phyloP scores from a whole-genome alignment of 768 basidiomycete species.

The Gyrodon lividus region DNA sequence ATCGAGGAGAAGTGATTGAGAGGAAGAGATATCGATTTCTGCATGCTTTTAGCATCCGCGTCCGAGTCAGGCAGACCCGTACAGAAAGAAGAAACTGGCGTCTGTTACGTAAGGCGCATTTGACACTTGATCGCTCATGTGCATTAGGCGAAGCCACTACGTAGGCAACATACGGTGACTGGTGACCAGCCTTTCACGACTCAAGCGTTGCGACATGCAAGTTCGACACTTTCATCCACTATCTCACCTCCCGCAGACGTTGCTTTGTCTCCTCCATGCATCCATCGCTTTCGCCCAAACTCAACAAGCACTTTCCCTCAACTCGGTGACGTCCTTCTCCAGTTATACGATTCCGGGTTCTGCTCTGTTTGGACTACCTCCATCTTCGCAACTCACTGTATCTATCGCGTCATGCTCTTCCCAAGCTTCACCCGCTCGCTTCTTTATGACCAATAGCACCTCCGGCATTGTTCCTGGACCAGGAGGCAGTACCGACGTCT shows the following conservation, averaged over 20 bases:
- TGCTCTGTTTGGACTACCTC: slow-evolving; percentile 42
- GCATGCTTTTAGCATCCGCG: slow-evolving; percentile 18
- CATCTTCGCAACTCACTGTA: slow-evolving; percentile 39
- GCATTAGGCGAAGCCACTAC: no score
- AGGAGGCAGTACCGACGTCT: slow-evolving; percentile 38
- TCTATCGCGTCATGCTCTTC: slow-evolving; percentile 49
- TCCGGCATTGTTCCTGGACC: slow-evolving; percentile 36
- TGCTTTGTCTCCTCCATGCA: slow-evolving; percentile 4
- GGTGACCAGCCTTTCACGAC: no score
- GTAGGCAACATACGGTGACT: no score
- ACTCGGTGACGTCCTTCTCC: slow-evolving; percentile 36
- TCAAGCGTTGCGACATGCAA: not conserved
- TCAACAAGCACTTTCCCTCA: slow-evolving; percentile 34
- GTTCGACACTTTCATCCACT: not conserved
- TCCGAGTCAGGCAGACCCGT: slow-evolving; percentile 12
- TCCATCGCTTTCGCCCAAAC: slow-evolving; percentile 5
- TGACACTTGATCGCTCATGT: no score
- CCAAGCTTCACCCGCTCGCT: slow-evolving; percentile 39
- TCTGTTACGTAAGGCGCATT: slow-evolving; percentile 5
- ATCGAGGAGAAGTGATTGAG: slow-evolving; percentile 1
- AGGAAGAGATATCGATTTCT: slow-evolving; percentile 20
- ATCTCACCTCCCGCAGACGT: not conserved
- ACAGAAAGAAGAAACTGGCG: slow-evolving; percentile 3
- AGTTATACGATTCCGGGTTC: slow-evolving; percentile 31
- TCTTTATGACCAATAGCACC: slow-evolving; percentile 58